phyloP scores from a whole-genome alignment of 306 rosid genomes.

The Lathyrus tuberosus region DNA sequence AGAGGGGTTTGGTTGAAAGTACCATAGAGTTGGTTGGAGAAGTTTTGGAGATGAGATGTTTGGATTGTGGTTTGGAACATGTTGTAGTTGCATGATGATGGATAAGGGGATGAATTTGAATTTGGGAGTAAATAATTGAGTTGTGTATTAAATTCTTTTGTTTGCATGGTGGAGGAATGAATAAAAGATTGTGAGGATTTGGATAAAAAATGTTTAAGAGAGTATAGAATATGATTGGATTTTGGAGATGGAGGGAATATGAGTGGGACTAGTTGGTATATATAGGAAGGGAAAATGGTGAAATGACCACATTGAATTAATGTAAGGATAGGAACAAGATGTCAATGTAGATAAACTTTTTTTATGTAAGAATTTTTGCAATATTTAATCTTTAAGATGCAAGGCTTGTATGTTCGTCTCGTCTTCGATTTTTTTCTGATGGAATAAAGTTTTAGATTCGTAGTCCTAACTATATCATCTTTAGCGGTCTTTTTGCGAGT shows the following conservation, averaged over 20 bases:
- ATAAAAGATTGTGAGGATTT: slow-evolving; percentile 30
- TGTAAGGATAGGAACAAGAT: slow-evolving; percentile 34
- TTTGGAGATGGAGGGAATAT: slow-evolving; percentile 44
- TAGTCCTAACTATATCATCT: no score
- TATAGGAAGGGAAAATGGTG: slow-evolving; percentile 60
- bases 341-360: no score
- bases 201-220: slow-evolving; percentile 36
- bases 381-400: no score
- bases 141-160: slow-evolving; percentile 51
- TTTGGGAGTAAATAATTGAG: slow-evolving; percentile 57
- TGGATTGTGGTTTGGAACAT: slow-evolving; percentile 50
- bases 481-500: no score
- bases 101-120: slow-evolving; percentile 53
- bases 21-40: slow-evolving; percentile 50
- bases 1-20: slow-evolving; percentile 43
- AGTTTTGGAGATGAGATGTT: slow-evolving; percentile 45
- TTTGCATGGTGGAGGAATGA: slow-evolving; percentile 57
- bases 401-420: no score
- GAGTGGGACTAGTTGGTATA: slow-evolving; percentile 45
- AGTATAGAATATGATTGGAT: slow-evolving; percentile 38
- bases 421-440: no score
- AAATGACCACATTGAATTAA: slow-evolving; percentile 46
- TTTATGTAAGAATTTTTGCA: no score
- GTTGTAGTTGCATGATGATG: slow-evolving; percentile 39
- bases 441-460: no score